Conservation (phyloP, 768 basidiomycete genomes). For the Kondoa malvinella region DNA sequence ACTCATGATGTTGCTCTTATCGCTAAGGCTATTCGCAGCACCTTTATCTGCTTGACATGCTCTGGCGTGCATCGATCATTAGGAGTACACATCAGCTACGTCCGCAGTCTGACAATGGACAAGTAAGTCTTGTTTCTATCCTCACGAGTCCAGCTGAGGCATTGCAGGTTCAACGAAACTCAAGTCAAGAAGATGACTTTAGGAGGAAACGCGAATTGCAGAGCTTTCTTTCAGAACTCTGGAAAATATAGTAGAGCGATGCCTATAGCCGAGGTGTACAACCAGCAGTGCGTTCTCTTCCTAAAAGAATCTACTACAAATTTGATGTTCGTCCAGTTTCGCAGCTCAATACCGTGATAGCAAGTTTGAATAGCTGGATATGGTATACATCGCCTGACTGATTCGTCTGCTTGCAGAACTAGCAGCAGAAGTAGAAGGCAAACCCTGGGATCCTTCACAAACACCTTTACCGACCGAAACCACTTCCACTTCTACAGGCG, state of each 20-base stretch:
- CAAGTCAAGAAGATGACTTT: slow-evolving; percentile 53
- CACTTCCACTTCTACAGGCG: slow-evolving; percentile 37
- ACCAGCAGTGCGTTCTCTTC: slow-evolving; percentile 56
- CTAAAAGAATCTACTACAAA: slow-evolving; percentile 48
- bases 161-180: slow-evolving; percentile 25
- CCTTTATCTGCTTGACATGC: slow-evolving; percentile 38
- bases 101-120: slow-evolving; percentile 89
- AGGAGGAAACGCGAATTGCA: slow-evolving; percentile 51
- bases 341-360: slow-evolving; percentile 88
- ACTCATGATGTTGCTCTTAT: background rate
- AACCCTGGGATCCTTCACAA: slow-evolving; percentile 15
- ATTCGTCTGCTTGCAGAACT: slow-evolving; percentile 1
- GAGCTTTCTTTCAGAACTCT: background rate
- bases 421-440: slow-evolving; percentile 13
- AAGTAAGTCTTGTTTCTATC: slow-evolving; percentile 47
- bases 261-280: background rate
- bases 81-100: slow-evolving; percentile 48
- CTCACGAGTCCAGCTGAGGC: background rate
- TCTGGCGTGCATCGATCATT: slow-evolving; percentile 60
- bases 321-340: slow-evolving; percentile 44
- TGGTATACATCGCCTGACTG: background rate
- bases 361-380: slow-evolving; percentile 2
- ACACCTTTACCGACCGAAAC: slow-evolving; percentile 40
- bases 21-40: background rate
- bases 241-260: background rate